Conservation (phyloP, 352 stramenopile species). For the Globisporangium echinulatum region DNA sequence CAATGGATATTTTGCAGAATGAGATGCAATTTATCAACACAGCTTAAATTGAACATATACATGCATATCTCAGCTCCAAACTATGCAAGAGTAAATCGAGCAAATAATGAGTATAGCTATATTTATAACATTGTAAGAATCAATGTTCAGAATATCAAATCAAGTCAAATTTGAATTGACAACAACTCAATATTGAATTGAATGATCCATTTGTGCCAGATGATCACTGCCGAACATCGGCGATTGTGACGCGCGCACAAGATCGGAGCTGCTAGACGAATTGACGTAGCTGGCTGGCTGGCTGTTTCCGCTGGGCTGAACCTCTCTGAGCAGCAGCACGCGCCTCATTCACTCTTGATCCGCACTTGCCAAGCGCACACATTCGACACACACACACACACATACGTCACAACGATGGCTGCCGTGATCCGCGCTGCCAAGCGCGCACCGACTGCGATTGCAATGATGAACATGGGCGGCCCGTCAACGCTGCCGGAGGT, state of each 20-base stretch:
- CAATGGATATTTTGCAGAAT: too few relatives aligned
- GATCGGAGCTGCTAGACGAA: background rate
- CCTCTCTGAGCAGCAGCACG: background rate
- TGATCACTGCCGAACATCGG: background rate
- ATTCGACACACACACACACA: background rate
- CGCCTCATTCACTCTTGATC: background rate
- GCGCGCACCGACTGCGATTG: conserved; percentile 49
- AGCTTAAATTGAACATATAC: too few relatives aligned
- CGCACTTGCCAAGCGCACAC: too few relatives aligned
- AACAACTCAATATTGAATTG: too few relatives aligned
- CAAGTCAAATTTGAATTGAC: too few relatives aligned
- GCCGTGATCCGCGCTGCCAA: conserved; percentile 27
- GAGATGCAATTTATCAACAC: too few relatives aligned
- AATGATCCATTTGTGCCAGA: background rate
- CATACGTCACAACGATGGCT: background rate
- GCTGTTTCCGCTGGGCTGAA: background rate
- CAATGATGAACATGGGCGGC: conserved; percentile 97
- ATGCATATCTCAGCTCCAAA: too few relatives aligned
- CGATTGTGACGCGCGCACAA: background rate
- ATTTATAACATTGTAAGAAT: too few relatives aligned
- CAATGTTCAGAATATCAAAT: too few relatives aligned
- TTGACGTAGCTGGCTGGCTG: background rate
- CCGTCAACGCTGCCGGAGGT: conserved; percentile 93
- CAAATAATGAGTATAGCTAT: too few relatives aligned
- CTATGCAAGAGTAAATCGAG: too few relatives aligned